Evolutionary conservation across 129 eudicot genomes (phyloP), one percentile per base, ranked within the genome.

Genomic region (Escallonia herrerae): DNA sequence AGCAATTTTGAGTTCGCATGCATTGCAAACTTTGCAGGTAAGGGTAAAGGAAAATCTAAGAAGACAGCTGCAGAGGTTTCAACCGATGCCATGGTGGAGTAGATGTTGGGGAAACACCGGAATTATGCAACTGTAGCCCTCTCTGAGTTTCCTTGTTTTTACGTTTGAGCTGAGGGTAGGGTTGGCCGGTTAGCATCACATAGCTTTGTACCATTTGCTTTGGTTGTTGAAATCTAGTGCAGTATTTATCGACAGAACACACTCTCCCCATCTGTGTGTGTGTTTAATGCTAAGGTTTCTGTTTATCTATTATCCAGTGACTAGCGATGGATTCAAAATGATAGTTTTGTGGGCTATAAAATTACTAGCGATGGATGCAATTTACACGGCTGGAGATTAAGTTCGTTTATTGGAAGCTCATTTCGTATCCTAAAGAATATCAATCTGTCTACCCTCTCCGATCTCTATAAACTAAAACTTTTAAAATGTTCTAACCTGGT

Each of bases 31-130:
- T 52, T 8, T 80, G 52, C 76, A 87, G 95, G 84, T 40, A 83
- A 81, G 69, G 74, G 54, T 58, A 82, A 77, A 68, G 68, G 62
- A 46, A 80, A 72, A 40, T 79, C 88, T 13, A 47, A 62, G 40
- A 74, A 74, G 52, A 15, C 67, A 5, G 74, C 63, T 43, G 71
- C 47, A 12, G 78, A 65, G 65, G 75, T 82, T 11, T 62, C 96
- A 9, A 53, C 65, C 3, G 90, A 87, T 60, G 77, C 69, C 63
- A 91, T 91, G 97, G 74, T 82, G 76, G 97, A 90, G 72, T 80
- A 74, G 72, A 76, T 44, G 50, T 37, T 56, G 37, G 10, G 15
- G 52, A 11, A 45, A 41, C 14, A 13, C n/a, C 3, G n/a, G 56
- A 13, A 51, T n/a, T 10, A 10, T 13, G 56, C 38, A 3, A 43